Percentiles rank a stretch among this genome's conserved stretches.
Conservation (phyloP, 768 basidiomycete species). For the Cystobasidium tubakii region DNA sequence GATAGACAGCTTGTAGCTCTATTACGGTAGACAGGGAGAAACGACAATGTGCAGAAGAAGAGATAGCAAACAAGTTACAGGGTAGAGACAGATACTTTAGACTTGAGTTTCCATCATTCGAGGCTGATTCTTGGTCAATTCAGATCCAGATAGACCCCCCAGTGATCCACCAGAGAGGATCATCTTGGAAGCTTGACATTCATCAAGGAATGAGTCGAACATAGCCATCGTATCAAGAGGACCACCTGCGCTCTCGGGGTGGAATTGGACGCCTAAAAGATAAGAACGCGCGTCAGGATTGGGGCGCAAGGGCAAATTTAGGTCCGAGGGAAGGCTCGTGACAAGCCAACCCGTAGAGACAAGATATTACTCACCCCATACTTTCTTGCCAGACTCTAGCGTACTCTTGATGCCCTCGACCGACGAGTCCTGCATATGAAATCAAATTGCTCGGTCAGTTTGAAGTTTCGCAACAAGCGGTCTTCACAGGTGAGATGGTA, state of each 20-base stretch:
- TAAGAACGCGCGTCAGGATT: not conserved
- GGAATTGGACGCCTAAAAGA: conserved; percentile 67
- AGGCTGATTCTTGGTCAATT: conserved; percentile 4
- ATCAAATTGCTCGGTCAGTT: conserved; percentile 8
- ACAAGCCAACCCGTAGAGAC: not conserved
- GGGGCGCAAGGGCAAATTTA: not conserved
- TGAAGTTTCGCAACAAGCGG: not conserved
- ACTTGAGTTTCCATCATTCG: conserved; percentile 26
- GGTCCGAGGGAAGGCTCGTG: not conserved
- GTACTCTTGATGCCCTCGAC: conserved; percentile 99
- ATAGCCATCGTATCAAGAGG: conserved; percentile 98
- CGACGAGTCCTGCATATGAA: conserved; percentile 65
- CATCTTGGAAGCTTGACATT: conserved; percentile 28
- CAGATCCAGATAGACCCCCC: not conserved
- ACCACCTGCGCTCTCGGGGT: conserved; percentile 96
- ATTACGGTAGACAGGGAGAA: not conserved
- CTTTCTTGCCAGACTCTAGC: conserved; percentile 71
- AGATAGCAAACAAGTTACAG: not conserved
- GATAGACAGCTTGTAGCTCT: not conserved
- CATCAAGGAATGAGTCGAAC: conserved; percentile 55
- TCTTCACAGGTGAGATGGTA: conserved; percentile 7
- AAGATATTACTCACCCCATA: conserved; percentile 67
- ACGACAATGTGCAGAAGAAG: not conserved
- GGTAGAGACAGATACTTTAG: not conserved
- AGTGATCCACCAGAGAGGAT: conserved; percentile 28